These are phyloP conservation scores for Adansonia rubrostipa DNA, from an alignment of 441 rosid genomes.

Conservation along the genomic window DNA sequence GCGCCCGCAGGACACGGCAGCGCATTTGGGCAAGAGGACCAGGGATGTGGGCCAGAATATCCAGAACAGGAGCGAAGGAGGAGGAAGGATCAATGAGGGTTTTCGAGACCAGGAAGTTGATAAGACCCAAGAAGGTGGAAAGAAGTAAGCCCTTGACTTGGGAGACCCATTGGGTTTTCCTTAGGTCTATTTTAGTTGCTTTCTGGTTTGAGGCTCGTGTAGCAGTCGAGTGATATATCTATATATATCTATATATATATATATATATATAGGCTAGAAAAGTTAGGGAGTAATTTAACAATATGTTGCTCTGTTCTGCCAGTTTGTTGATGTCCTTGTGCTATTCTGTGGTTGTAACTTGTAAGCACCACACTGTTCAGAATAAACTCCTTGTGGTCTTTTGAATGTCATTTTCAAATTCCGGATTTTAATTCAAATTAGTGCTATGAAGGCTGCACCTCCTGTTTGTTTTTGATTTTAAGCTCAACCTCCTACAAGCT, in stretches of 20 bases:
- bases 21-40: slow-evolving; percentile 53
- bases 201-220: neutral
- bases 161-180: neutral
- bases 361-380: neutral
- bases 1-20: slow-evolving; percentile 42
- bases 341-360: neutral
- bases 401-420: neutral
- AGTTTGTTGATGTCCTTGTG: neutral
- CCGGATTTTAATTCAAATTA: neutral
- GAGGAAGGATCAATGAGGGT: neutral
- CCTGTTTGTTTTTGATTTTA: neutral
- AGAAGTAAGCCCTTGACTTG: neutral
- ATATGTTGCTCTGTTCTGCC: neutral
- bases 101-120: neutral
- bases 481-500: neutral
- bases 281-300: neutral
- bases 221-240: neutral
- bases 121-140: slow-evolving; percentile 10
- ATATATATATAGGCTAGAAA: neutral
- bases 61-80: slow-evolving; percentile 54
- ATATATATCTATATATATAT: no score
- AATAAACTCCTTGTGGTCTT: neutral
- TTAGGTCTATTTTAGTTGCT: neutral
- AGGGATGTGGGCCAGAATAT: slow-evolving; percentile 52
- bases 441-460: neutral